Evolutionary conservation across 352 stramenopile species (phyloP).

Genomic region (Phytopythium boreale): DNA sequence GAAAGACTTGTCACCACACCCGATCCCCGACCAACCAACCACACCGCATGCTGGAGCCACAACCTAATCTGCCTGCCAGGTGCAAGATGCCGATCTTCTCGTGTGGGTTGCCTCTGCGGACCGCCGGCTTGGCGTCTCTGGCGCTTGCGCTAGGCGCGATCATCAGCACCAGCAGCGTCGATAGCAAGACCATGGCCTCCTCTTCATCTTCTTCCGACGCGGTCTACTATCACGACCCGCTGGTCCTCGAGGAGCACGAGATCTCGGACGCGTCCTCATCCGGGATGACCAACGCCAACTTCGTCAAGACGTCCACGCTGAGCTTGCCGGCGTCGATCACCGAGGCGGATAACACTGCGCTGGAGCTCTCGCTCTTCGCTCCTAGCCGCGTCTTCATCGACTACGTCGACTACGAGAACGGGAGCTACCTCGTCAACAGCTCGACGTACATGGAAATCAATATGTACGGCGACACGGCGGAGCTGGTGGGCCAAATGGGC

Average conservation of each 20-base stretch:
- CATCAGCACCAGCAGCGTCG: no score
- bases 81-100: no score
- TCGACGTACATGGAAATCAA: background rate
- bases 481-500: background rate
- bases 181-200: no score
- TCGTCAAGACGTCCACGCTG: background rate
- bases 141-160: no score
- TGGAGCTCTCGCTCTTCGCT: background rate
- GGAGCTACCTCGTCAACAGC: background rate
- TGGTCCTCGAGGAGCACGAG: background rate
- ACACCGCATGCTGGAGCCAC: no score
- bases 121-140: no score
- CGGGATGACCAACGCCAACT: background rate
- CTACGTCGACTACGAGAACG: conserved; percentile 2
- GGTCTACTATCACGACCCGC: no score
- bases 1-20: no score
- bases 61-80: no score
- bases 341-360: background rate
- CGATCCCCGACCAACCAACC: no score
- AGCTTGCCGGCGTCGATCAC: background rate
- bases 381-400: background rate
- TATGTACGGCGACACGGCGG: background rate
- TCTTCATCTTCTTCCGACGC: no score
- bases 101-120: no score
- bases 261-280: background rate